Conservation (phyloP, 2,329 filamentous ascomycete species). For the Nigrospora sphaerica region DNA sequence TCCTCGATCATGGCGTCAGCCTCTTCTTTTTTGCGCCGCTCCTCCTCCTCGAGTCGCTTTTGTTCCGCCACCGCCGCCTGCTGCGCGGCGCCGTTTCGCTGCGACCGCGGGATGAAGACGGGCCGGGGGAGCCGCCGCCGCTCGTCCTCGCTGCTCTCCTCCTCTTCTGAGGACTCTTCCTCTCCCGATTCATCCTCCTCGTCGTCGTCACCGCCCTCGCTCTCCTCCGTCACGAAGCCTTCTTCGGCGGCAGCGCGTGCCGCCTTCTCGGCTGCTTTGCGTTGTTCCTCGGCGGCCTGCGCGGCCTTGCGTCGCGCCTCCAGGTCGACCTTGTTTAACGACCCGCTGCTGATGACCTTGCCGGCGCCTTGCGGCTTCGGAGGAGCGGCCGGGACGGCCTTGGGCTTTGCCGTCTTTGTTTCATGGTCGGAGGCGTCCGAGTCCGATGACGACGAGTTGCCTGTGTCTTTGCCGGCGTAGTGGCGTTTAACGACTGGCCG, state of each 20-base stretch:
- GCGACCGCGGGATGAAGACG: constrained; percentile 55
- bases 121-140: constrained; percentile 49
- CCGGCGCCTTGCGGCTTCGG: constrained; percentile 51
- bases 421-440: constrained; percentile 36
- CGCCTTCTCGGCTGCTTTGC: constrained; percentile 40
- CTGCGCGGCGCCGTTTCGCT: constrained; percentile 31
- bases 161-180: constrained; percentile 27
- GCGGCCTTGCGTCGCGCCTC: constrained; percentile 37
- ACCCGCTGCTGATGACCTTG: constrained; percentile 43
- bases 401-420: constrained; percentile 12
- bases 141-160: constrained; percentile 46
- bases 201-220: constrained; percentile 29
- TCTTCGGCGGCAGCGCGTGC: constrained; percentile 49
- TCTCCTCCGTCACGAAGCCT: constrained; percentile 54
- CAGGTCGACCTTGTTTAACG: constrained; percentile 44
- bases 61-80: constrained; percentile 28
- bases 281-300: constrained; percentile 37
- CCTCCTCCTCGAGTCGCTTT: constrained; percentile 45
- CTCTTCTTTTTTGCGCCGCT: constrained; percentile 59
- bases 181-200: constrained; percentile 23
- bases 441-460: constrained; percentile 43
- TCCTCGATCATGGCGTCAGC: constrained; percentile 79
- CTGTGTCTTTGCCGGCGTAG: constrained; percentile 72
- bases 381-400: constrained; percentile 36
- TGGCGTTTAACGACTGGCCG: constrained; percentile 45